Conservation (phyloP, 2,329 filamentous ascomycete genomes). For the Sphaerulina vaccinii region DNA sequence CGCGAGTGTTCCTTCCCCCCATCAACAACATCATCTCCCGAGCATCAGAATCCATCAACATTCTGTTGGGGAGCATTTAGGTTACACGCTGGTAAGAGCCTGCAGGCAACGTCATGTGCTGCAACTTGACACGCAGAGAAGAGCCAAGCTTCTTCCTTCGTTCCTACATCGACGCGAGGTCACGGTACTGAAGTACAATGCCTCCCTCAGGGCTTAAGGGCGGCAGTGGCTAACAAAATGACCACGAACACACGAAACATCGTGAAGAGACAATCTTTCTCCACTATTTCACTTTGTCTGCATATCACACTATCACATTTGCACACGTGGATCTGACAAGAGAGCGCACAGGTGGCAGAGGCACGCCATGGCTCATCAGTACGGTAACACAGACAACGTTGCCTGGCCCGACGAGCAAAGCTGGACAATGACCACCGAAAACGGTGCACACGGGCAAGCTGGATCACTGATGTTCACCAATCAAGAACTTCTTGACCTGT, state of each 20-base stretch:
- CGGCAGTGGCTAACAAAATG: neutral
- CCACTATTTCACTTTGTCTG: neutral
- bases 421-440: neutral
- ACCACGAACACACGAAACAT: neutral
- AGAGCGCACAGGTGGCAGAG: neutral
- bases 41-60: too few relatives aligned
- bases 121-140: neutral
- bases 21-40: neutral
- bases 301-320: neutral
- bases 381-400: neutral
- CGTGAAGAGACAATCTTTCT: neutral
- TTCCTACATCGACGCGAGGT: neutral
- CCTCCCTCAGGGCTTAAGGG: conserved; percentile 4
- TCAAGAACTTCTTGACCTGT: conserved; percentile 7
- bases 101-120: conserved; percentile 9
- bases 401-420: neutral
- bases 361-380: conserved; percentile 1
- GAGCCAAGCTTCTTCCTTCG: conserved; percentile 9
- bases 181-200: neutral
- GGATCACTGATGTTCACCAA: conserved; percentile 5
- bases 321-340: conserved; percentile 1
- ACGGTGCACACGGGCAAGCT: neutral
- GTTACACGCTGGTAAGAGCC: neutral
- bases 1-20: too few relatives aligned
- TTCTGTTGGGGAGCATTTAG: neutral